Base-by-base conservation (phyloP, 768 basidiomycete species). In the Epithele typhae region DNA sequence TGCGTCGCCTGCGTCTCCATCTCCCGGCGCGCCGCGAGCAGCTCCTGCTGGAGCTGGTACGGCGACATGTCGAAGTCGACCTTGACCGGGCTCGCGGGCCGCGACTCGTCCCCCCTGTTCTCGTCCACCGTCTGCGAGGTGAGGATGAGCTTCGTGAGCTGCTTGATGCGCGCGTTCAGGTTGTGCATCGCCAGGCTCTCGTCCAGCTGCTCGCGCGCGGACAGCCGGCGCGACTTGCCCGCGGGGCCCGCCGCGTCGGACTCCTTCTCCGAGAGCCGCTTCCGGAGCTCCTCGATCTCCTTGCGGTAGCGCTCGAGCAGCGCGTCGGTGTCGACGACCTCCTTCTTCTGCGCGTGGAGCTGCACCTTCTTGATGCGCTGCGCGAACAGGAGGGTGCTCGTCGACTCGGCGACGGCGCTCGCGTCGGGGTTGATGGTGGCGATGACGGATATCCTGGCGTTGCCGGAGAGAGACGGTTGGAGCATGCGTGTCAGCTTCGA, bases 381-480 rank as follows among this genome's bases (percentile, higher is more conserved):
- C 3, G 95, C 95, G 59, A 99, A 98, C 33, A 84, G 79, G 17
- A 98, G 70, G 0, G 95, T 99, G 53, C 85, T 92, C 43, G 83
- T 82, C 6, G 84, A 90, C 68, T 98, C 95, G 7, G 81, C 72
- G 5, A 94, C 73, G 15, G 92, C 92, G 38, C 71, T 67, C 2
- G 73, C 63, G 40, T 93, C 89, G 0, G 95, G 92, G 58, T 94
- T 95, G 61, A 98, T 79, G 0, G 95, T 98, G 64, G 94, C 96
- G 43, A 98, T 86, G 14, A 99, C 94, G 34, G 90, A 92, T 43
- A 99, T 94, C 7, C 92, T 82, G 18, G 95, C 94, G 62, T 98
- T 92, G 1, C 95, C 95, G 0, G 92, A 88, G 1, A 99, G 74
- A 0, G 93, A 97, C 1, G 95, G 93, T 64, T 97, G 94, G 5